phyloP scores from a whole-genome alignment of 805 yeast genomes.

The Hanseniaspora singularis region DNA sequence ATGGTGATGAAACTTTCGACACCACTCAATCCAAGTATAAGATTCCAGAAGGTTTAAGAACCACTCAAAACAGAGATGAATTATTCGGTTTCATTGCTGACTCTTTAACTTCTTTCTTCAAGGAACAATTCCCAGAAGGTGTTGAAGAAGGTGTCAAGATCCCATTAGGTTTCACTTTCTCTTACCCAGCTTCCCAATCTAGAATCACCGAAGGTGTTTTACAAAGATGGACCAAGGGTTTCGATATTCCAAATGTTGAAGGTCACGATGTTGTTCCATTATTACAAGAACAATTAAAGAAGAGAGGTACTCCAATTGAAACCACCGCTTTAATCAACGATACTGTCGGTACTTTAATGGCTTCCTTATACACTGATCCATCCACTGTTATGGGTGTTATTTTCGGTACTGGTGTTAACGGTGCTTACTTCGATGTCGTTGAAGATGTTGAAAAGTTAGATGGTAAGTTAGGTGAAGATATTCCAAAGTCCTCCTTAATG shows the following conservation, averaged over 20 bases:
- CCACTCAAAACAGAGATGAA: conserved; percentile 55
- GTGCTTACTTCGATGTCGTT: conserved; percentile 80
- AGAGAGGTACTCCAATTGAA: conserved; percentile 57
- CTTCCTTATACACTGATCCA: conserved; percentile 84
- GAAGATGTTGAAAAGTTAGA: conserved; percentile 67
- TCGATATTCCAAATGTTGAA: conserved; percentile 85
- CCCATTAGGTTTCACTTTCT: conserved; percentile 90
- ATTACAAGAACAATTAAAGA: conserved; percentile 64
- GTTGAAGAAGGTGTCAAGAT: conserved; percentile 36
- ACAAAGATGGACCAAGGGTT: conserved; percentile 97
- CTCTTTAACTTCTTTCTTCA: conserved; percentile 58
- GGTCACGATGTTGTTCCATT: conserved; percentile 88
- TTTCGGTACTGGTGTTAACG: conserved; percentile 95
- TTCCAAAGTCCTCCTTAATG: conserved; percentile 58
- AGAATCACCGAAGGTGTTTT: conserved; percentile 76
- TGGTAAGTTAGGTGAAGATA: conserved; percentile 55
- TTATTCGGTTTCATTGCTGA: conserved; percentile 81
- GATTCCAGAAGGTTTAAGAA: conserved; percentile 66
- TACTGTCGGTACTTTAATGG: conserved; percentile 93
- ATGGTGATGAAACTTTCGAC: conserved; percentile 75
- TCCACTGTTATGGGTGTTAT: conserved; percentile 87
- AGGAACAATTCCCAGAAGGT: conserved; percentile 58
- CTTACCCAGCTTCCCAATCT: conserved; percentile 76
- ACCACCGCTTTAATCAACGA: conserved; percentile 92
- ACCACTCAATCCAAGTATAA: conserved; percentile 77